Evolutionary conservation across 164 flowering plant species (phyloP).

Genomic region (Nymphaea thermarum): DNA sequence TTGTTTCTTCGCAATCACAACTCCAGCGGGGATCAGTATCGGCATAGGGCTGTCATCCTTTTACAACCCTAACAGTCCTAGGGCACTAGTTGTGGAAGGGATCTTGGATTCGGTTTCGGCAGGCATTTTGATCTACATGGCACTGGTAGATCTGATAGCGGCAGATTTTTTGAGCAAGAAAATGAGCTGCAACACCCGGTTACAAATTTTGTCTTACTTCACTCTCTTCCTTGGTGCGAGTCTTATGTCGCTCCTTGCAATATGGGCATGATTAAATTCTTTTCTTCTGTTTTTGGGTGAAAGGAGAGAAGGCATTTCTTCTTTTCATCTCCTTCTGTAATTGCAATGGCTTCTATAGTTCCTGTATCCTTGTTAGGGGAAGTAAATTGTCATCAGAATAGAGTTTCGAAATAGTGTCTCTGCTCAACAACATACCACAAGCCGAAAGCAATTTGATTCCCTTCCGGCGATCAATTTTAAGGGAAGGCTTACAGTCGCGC

Average conservation of each 20-base stretch:
- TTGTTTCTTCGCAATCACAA: conserved; percentile 74
- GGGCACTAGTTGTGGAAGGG: conserved; percentile 67
- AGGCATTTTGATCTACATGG: conserved; percentile 87
- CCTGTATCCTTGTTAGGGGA: neutral
- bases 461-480: too few species aligned
- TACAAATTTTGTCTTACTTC: conserved; percentile 64
- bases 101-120: conserved; percentile 69
- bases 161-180: conserved; percentile 89
- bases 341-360: neutral
- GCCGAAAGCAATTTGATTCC: too few species aligned
- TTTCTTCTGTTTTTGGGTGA: neutral
- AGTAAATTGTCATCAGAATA: neutral
- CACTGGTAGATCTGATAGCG: conserved; percentile 85
- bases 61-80: conserved; percentile 57
- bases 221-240: conserved; percentile 70
- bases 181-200: conserved; percentile 73
- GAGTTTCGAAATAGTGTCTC: too few species aligned
- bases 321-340: too few species aligned
- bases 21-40: conserved; percentile 56
- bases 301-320: neutral
- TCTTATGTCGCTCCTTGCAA: conserved; percentile 68
- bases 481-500: too few species aligned
- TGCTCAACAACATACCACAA: too few species aligned
- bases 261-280: conserved; percentile 50
- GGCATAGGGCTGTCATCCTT: conserved; percentile 57